Evolutionary conservation across 805 yeast species (phyloP).

Genomic region (Kodamaea restingae): DNA sequence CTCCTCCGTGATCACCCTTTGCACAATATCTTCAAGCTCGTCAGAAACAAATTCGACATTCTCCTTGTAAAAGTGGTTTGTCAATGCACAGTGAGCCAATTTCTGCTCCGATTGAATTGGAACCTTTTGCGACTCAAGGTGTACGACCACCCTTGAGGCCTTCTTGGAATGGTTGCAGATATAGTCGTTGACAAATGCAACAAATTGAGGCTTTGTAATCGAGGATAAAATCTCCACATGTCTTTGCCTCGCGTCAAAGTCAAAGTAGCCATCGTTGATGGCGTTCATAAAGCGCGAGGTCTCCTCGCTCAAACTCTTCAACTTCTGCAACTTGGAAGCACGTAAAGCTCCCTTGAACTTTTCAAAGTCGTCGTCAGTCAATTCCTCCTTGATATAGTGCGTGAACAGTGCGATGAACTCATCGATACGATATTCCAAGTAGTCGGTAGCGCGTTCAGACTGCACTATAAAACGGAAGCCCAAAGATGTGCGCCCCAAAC

Average conservation of each 20-base stretch:
- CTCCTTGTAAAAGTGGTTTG: slow-evolving; percentile 22
- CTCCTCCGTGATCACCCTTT: slow-evolving; percentile 15
- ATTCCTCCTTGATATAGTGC: slow-evolving; percentile 35
- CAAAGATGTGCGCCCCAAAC: slow-evolving; percentile 64
- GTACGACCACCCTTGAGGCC: slow-evolving; percentile 22
- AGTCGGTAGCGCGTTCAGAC: slow-evolving; percentile 72
- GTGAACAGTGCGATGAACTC: slow-evolving; percentile 54
- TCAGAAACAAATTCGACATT: slow-evolving; percentile 23
- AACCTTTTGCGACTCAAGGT: slow-evolving; percentile 50
- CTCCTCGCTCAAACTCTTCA: slow-evolving; percentile 79
- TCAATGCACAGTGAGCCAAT: slow-evolving; percentile 22
- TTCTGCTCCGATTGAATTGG: slow-evolving; percentile 18
- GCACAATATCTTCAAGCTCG: slow-evolving; percentile 18
- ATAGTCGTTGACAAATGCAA: slow-evolving; percentile 47
- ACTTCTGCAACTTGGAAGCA: slow-evolving; percentile 61
- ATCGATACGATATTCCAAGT: slow-evolving; percentile 72
- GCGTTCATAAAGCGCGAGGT: slow-evolving; percentile 57
- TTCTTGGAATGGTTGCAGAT: slow-evolving; percentile 23
- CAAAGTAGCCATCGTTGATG: slow-evolving; percentile 73
- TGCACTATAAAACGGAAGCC: slow-evolving; percentile 77
- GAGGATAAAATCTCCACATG: slow-evolving; percentile 54
- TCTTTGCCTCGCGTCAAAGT: slow-evolving; percentile 56
- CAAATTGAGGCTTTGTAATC: slow-evolving; percentile 54
- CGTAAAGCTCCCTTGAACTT: slow-evolving; percentile 68
- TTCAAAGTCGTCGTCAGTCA: slow-evolving; percentile 62